Conservation (phyloP, 1,139 yeast genomes). For the Nakaseomyces uthaithaninus region DNA sequence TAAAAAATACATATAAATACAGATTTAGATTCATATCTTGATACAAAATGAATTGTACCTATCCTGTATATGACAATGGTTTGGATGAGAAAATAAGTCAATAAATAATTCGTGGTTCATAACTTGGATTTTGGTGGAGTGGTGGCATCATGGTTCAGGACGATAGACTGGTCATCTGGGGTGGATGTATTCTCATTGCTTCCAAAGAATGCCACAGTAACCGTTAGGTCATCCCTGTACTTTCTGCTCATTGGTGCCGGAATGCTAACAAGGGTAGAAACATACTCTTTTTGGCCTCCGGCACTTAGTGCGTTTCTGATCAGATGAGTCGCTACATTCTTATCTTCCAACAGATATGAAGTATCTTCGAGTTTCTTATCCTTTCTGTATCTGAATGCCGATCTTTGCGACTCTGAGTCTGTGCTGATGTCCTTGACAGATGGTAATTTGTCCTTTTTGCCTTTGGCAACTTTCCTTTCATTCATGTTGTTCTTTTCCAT, state of each 20-base stretch:
- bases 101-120: constrained; percentile 23
- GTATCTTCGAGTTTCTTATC: constrained; percentile 26
- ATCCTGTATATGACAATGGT: too few species aligned
- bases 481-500: constrained; percentile 45
- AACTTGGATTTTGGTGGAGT: constrained; percentile 45
- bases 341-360: constrained; percentile 60
- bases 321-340: constrained; percentile 84
- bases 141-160: constrained; percentile 49
- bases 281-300: constrained; percentile 74
- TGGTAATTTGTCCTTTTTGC: constrained; percentile 47
- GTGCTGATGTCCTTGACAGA: constrained; percentile 54
- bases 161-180: constrained; percentile 43
- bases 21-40: too few species aligned
- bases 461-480: constrained; percentile 9
- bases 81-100: too few species aligned
- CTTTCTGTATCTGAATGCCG: constrained; percentile 43
- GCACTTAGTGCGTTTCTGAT: constrained; percentile 93
- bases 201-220: constrained; percentile 90
- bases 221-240: constrained; percentile 92
- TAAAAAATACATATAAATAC: too few species aligned
- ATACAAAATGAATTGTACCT: too few species aligned
- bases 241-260: constrained; percentile 91
- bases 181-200: constrained; percentile 37
- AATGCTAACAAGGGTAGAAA: constrained; percentile 78
- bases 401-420: constrained; percentile 49